A percentile compares a stretch with the other conserved stretches of the same genome.
phyloP scores from a whole-genome alignment of 768 basidiomycete species.

The Kondoa subrosea region DNA sequence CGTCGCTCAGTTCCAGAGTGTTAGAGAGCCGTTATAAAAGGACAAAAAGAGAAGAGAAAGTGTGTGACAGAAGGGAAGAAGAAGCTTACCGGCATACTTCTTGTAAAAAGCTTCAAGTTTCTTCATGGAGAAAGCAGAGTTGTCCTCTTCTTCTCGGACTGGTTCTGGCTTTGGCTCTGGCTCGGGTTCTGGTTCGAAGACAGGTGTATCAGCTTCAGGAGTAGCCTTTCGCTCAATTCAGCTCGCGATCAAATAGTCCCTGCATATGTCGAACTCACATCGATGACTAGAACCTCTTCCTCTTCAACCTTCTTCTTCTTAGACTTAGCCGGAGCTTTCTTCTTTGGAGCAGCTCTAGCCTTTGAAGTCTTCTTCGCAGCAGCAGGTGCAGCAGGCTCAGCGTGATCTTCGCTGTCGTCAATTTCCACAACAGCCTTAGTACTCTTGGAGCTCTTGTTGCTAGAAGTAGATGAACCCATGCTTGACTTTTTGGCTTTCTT shows the following conservation, averaged over 20 bases:
- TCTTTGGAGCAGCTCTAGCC: not conserved
- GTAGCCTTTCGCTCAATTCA: not conserved
- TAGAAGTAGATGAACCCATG: not conserved
- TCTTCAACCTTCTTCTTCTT: not conserved
- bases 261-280: not conserved
- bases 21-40: not conserved
- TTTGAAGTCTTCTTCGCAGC: not conserved
- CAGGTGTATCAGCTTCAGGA: not conserved
- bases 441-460: no score
- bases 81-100: not conserved
- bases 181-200: no score
- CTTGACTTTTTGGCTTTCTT: not conserved
- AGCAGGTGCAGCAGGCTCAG: not conserved
- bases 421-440: not conserved
- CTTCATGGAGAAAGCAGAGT: not conserved
- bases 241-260: not conserved
- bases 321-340: slow-evolving; percentile 1
- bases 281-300: not conserved
- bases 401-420: not conserved
- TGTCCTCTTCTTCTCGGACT: not conserved
- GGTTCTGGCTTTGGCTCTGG: not conserved
- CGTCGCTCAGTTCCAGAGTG: not conserved
- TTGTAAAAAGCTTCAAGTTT: not conserved
- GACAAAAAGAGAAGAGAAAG: not conserved
- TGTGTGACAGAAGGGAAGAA: not conserved